These are phyloP conservation scores for Apophysomyces trapeziformis DNA, from an alignment of 371 early-diverging fungal species.

Conservation along the genomic window DNA sequence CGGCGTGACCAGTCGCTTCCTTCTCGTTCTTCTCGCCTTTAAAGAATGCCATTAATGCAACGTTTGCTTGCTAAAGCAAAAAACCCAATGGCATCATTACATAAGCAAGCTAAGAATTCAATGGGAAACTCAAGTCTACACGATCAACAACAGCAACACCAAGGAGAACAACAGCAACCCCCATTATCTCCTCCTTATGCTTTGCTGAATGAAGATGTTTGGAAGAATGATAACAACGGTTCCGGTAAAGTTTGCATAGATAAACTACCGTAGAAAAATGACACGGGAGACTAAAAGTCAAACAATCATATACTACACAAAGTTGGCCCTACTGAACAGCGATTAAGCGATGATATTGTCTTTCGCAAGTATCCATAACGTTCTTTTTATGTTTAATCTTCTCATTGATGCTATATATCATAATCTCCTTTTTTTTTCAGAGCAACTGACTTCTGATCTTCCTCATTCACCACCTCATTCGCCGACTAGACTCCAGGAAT, in stretches of 20 bases:
- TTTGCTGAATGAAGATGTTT: background rate
- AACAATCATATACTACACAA: no score
- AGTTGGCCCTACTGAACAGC: background rate
- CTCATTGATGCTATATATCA: background rate
- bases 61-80: background rate
- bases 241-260: background rate
- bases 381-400: background rate
- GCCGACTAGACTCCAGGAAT: background rate
- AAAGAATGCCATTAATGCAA: slow-evolving; percentile 1
- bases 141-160: background rate
- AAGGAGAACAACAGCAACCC: background rate
- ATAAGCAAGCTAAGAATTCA: background rate
- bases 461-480: slow-evolving; percentile 7
- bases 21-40: background rate
- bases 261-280: no score
- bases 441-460: background rate
- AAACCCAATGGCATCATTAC: slow-evolving; percentile 4
- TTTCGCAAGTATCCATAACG: background rate
- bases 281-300: background rate
- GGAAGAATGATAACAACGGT: background rate
- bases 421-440: background rate
- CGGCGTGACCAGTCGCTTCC: background rate
- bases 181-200: background rate
- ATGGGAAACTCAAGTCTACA: background rate
- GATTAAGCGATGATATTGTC: background rate